These are phyloP conservation scores for Plasmodium cynomolgi DNA, from an alignment of 169 alveolate species.

Conservation along the genomic window DNA sequence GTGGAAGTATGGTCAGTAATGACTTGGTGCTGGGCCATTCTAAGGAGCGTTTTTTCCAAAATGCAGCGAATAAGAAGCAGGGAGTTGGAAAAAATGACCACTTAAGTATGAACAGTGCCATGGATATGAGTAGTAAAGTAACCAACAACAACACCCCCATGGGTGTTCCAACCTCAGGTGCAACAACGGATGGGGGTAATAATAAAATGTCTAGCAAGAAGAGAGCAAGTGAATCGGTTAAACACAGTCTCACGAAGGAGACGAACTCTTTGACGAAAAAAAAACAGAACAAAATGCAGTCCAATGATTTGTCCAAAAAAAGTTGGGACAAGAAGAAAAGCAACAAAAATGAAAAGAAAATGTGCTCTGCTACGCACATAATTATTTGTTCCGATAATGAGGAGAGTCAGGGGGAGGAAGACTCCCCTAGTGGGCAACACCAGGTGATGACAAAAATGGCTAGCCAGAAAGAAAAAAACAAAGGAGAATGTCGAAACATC, in stretches of 20 bases:
- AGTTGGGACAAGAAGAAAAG: constrained; percentile 15
- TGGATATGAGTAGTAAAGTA: background rate
- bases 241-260: background rate
- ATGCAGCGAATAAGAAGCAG: constrained; percentile 22
- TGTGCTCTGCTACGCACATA: background rate
- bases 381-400: constrained; percentile 41
- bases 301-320: background rate
- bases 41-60: background rate
- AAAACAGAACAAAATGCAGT: background rate
- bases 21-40: background rate
- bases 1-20: background rate
- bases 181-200: background rate
- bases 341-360: constrained; percentile 7
- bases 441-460: background rate
- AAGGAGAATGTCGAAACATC: constrained; percentile 8
- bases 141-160: background rate
- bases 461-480: background rate
- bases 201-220: background rate
- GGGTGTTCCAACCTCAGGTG: background rate
- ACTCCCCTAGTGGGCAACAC: background rate
- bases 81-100: background rate
- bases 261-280: constrained; percentile 6
- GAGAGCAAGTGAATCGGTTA: background rate
- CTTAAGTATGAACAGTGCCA: background rate
- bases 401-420: background rate